Evolutionary conservation across 768 basidiomycete species (phyloP), one percentile per base, ranked within the genome.

Genomic region (Collybia mongolica): DNA sequence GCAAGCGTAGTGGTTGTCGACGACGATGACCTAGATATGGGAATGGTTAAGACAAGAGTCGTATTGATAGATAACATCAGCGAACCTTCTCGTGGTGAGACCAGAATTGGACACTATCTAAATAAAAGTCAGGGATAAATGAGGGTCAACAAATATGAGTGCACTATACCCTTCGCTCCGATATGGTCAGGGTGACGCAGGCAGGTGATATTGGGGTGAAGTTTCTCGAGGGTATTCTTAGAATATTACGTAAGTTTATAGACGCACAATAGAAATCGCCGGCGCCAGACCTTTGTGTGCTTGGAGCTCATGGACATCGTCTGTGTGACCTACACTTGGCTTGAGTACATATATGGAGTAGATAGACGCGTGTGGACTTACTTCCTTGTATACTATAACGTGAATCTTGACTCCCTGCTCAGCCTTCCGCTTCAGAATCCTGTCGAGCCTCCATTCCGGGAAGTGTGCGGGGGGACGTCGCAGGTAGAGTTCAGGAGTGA

Each of bases 301-400:
- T 83, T 81, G 0, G 90, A 92, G 49, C 80, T 82, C 85, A 96
- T 88, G 11, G 76, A 72, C 94, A 97, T 97, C 1, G 93, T 93
- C 72, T 90, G 86, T 0, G 89, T 87, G 48, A 98, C 90, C 82
- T 86, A 54, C 28, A 17, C 15, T 47, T 36, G 14, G 23, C 20
- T 23, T 18, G 42, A 51, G 14, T 5, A n/a, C 15, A 17, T 43
- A 22, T 3, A 11, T 40, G 52, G 19, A 42, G 17, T 22, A 38
- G 41, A 32, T 6, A 37, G 11, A 20, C 19, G 14, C 38, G 39
- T 9, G 11, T 24, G 11, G 3, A 32, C 40, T n/a, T 39, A 82
- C 88, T 76, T 97, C 95, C 68, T 98, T 98, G 77, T 98, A 98
- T 2, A 98, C 91, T 53, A 93, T 75, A 39, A 98, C 81, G 67